Conservation (phyloP, 805 yeast genomes). For the Wickerhamomyces rabaulensis region DNA sequence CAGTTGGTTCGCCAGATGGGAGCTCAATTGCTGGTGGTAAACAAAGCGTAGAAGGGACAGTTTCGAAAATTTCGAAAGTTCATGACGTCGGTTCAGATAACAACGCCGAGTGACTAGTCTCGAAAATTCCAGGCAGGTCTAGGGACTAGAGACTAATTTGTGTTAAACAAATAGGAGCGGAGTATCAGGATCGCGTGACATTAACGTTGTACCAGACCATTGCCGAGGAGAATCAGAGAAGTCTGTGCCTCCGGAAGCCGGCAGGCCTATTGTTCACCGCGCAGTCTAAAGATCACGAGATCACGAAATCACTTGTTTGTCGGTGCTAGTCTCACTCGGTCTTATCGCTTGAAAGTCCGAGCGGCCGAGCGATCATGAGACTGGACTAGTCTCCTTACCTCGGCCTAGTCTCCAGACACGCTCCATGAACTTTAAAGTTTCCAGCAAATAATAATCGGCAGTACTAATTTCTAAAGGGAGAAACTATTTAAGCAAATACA, state of each 20-base stretch:
- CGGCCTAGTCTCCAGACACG: background rate
- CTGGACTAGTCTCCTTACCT: background rate
- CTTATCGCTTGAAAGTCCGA: no score
- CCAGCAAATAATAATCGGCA: background rate
- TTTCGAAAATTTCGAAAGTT: no score
- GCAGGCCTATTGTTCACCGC: no score
- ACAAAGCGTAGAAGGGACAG: background rate
- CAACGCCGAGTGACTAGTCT: background rate
- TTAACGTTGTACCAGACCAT: no score
- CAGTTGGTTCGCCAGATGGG: background rate
- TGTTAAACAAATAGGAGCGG: no score
- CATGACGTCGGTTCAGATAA: background rate
- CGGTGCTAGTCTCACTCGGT: no score
- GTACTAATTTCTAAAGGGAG: background rate
- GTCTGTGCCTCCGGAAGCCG: no score
- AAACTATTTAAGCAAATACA: background rate
- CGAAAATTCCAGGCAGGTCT: background rate
- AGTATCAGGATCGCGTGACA: no score
- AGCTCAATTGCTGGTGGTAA: background rate
- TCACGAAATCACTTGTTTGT: no score
- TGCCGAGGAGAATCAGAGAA: no score
- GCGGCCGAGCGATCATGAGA: background rate
- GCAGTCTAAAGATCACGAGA: no score
- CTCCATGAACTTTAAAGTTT: background rate
- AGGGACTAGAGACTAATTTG: background rate